Conservation (phyloP, 306 rosid species). For the Fragaria iinumae region DNA sequence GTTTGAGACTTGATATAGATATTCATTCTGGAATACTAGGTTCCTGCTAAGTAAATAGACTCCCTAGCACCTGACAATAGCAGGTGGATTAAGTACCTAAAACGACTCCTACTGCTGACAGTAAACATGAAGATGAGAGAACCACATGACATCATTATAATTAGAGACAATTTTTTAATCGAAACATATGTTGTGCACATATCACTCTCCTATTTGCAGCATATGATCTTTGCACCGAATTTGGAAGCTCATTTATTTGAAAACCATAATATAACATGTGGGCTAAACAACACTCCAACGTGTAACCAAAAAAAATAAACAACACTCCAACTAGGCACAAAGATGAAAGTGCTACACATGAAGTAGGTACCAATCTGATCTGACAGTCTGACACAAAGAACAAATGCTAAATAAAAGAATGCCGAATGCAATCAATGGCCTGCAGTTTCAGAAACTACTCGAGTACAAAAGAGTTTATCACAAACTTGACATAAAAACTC, state of each 20-base stretch:
- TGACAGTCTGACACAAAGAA: not conserved
- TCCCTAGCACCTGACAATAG: slow-evolving; percentile 1
- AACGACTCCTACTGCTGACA: not conserved
- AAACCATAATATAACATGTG: not conserved
- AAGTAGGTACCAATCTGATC: slow-evolving; percentile 1
- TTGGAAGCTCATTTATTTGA: not conserved
- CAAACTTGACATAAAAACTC: not conserved
- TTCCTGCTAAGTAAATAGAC: not conserved
- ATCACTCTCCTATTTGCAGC: not conserved
- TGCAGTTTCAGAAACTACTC: not conserved
- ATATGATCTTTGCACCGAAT: not conserved
- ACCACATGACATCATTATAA: not conserved
- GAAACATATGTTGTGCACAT: not conserved
- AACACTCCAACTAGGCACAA: not conserved
- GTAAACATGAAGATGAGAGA: not conserved
- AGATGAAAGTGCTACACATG: not conserved
- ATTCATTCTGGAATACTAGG: not conserved
- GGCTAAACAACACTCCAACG: not conserved
- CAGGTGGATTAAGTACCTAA: not conserved
- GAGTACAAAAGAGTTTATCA: not conserved
- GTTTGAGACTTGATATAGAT: not conserved
- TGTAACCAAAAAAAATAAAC: not conserved
- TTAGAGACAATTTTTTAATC: not conserved
- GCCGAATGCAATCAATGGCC: not conserved
- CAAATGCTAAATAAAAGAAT: not conserved